These are phyloP conservation scores for Isabelozyma gotoi DNA, from an alignment of 805 yeast species.

Conservation along the genomic window DNA sequence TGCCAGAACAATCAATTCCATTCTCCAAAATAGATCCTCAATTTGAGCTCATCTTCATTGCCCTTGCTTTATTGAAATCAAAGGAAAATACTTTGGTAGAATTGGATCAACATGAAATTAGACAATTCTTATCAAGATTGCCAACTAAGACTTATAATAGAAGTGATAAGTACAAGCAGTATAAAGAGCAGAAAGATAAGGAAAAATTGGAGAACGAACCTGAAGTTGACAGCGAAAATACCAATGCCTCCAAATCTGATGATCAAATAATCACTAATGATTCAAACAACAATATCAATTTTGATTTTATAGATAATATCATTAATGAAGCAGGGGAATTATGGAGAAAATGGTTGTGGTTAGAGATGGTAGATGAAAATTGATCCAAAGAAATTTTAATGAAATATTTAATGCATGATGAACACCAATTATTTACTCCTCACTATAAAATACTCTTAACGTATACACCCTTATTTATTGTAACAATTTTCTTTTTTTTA, in stretches of 20 bases:
- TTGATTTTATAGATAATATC: constrained; percentile 70
- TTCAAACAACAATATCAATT: constrained; percentile 33
- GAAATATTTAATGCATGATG: not conserved
- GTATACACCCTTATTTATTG: not conserved
- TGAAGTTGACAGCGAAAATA: not conserved
- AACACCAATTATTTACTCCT: not conserved
- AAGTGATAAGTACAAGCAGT: constrained; percentile 34
- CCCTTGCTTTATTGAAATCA: constrained; percentile 76
- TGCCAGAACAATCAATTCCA: constrained; percentile 31
- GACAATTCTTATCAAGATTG: constrained; percentile 66
- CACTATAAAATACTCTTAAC: no score
- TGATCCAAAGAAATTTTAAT: constrained; percentile 2
- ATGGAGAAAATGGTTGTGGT: constrained; percentile 80
- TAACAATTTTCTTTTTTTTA: not conserved
- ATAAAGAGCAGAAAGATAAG: constrained; percentile 19
- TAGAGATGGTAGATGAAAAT: constrained; percentile 36
- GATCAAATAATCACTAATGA: constrained; percentile 29
- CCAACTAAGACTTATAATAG: constrained; percentile 45
- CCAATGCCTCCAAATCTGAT: not conserved
- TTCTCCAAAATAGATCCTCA: constrained; percentile 71
- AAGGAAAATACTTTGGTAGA: constrained; percentile 78
- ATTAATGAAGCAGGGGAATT: constrained; percentile 79
- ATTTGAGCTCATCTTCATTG: constrained; percentile 70
- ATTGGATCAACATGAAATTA: constrained; percentile 85
- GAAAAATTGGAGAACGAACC: constrained; percentile 10